These are phyloP conservation scores for Dothistroma pini DNA, from an alignment of 2,329 filamentous ascomycete genomes.

Conservation along the genomic window DNA sequence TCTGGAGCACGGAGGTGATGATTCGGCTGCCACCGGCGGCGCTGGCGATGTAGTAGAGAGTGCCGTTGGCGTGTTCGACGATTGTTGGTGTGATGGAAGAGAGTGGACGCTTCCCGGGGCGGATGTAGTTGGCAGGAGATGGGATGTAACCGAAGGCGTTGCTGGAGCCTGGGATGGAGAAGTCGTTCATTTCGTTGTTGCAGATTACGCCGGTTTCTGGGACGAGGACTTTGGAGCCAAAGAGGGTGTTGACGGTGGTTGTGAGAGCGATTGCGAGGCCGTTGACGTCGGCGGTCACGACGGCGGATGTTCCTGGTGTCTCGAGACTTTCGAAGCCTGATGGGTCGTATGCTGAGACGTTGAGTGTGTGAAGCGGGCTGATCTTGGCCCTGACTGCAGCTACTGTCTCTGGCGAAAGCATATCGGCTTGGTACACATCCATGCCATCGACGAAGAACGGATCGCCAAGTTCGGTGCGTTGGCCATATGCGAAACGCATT, in stretches of 20 bases:
- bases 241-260: slow-evolving; percentile 83
- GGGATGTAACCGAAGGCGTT: slow-evolving; percentile 87
- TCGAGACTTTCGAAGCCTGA: slow-evolving; percentile 61
- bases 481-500: slow-evolving; percentile 81
- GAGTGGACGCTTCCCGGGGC: slow-evolving; percentile 74
- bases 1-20: slow-evolving; percentile 73
- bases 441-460: slow-evolving; percentile 68
- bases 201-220: slow-evolving; percentile 80
- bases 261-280: slow-evolving; percentile 79
- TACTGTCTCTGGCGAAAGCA: slow-evolving; percentile 62
- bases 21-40: slow-evolving; percentile 79
- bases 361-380: slow-evolving; percentile 65
- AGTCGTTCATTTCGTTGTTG: slow-evolving; percentile 62
- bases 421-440: slow-evolving; percentile 59
- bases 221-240: slow-evolving; percentile 74
- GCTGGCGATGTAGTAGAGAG: slow-evolving; percentile 66
- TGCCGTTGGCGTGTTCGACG: slow-evolving; percentile 62
- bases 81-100: slow-evolving; percentile 80
- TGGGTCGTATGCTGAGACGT: slow-evolving; percentile 71
- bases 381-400: slow-evolving; percentile 63
- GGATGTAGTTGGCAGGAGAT: slow-evolving; percentile 74
- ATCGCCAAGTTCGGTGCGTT: slow-evolving; percentile 74
- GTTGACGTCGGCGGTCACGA: slow-evolving; percentile 66
- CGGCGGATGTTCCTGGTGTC: slow-evolving; percentile 70
- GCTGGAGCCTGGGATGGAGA: slow-evolving; percentile 71